Evolutionary conservation across 2,329 filamentous ascomycete genomes (phyloP).

Genomic region (Ciborinia camelliae): DNA sequence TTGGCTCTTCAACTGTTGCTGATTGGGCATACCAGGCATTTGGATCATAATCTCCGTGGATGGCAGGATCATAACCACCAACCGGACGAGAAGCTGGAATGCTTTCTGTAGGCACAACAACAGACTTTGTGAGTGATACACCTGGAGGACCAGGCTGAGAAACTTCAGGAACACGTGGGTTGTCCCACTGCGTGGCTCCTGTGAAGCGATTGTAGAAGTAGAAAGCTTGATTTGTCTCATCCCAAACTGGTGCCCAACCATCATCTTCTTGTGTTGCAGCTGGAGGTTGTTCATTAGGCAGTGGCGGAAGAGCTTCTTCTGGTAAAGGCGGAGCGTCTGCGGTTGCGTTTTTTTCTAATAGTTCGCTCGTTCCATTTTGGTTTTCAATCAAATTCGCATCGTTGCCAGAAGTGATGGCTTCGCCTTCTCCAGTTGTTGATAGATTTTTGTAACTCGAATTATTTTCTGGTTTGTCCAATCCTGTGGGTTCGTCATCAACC

Average conservation of each 20-base stretch:
- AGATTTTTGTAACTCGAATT: neutral
- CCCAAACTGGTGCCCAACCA: constrained; percentile 82
- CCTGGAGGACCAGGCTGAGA: constrained; percentile 28
- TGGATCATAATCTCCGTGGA: constrained; percentile 95
- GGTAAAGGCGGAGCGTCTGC: constrained; percentile 35
- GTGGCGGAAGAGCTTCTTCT: constrained; percentile 31
- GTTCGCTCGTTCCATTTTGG: constrained; percentile 21
- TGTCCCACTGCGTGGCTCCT: constrained; percentile 75
- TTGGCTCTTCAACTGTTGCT: constrained; percentile 41
- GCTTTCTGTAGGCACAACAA: constrained; percentile 28
- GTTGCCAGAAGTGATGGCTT: constrained; percentile 19
- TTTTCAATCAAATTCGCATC: constrained; percentile 22
- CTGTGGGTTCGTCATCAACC: neutral
- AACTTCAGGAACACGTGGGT: constrained; percentile 65
- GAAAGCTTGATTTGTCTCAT: constrained; percentile 62
- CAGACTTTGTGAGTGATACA: constrained; percentile 34
- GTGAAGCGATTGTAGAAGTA: constrained; percentile 87
- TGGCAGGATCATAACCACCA: constrained; percentile 89
- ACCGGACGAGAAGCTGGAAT: constrained; percentile 43
- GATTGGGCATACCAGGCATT: constrained; percentile 87
- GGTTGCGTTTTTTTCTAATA: constrained; percentile 15
- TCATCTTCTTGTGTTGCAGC: constrained; percentile 55
- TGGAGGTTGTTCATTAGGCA: constrained; percentile 45
- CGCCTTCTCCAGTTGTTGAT: constrained; percentile 1
- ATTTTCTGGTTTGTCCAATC: neutral